Evolutionary conservation across 1,139 yeast species (phyloP), one percentile per base, ranked within the genome.

Genomic region (Kazachstania sp.): DNA sequence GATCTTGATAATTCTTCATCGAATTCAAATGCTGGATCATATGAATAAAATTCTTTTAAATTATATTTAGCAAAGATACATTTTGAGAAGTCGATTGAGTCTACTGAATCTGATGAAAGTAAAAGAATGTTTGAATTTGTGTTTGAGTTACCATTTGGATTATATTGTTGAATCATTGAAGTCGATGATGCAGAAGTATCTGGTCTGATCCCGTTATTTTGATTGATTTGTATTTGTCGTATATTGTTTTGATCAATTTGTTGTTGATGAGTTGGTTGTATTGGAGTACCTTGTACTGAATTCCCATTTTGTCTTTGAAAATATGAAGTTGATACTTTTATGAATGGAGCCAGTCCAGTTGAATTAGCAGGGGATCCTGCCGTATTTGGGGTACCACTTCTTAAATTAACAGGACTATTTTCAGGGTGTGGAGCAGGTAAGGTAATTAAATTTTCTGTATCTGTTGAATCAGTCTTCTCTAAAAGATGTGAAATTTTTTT

Each of bases 21-120:
- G 46, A 75, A 66, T 46, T 73, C 74, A 45, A 70, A 67, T 7
- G 72, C 71, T 0, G 79, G 79, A 43, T 73, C 76, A 49, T 62
- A 55, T 16, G 66, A 60, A 20, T 73, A 49, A 49, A 72, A 73
- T 32, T 72, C 74, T 44, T 64, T 61, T 29, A 75, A 54, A 45
- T 71, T 67, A 51, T 72, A 73, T 46, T 70, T 71, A 1, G 70
- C 67, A 39, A 74, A 65, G 20, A 74, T 60, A 39, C 71, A 69
- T 41, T 58, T 60, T 3, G 68, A 57, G 47, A 66, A 65, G 48
- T 70, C 72, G 15, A 67, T 60, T 0, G 69, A 57, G 26, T 68
- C 71, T 13, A 68, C 49, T 1, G 68, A 59, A 35, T 65, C 59
- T 12, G 66, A 61, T 1, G 58, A 46, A 37, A 60, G 49, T 20